Evolutionary conservation across 352 stramenopile species (phyloP), one percentile per base, ranked within the genome.

Genomic region (Globisporangium viniferum): DNA sequence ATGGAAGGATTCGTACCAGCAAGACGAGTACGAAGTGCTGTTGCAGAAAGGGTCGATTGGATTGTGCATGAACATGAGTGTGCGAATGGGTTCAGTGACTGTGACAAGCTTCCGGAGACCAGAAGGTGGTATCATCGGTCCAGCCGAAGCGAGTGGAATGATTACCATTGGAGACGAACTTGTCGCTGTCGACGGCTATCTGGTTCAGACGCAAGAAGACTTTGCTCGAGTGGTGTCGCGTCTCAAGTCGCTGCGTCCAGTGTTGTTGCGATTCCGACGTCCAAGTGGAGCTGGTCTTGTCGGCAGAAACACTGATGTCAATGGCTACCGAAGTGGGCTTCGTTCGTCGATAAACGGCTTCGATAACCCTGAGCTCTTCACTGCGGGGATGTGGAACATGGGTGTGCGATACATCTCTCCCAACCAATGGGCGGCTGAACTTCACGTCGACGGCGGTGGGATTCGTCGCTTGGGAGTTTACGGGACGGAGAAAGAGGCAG

Each of bases 31-130:
- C 62, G 89, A 96, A 69, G 87, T 96, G 39, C 58, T 93, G 69
- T 78, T 96, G 63, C 85, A 94, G 73, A 96, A 96, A 67, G 89
- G 89, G 59, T 91, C 81, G 12, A 91, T 94, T 53, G 89, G 89
- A 2, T 75, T 96, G 35, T 96, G 89, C 69, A 96, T 96, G 89
- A 96, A 96, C 72, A 96, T 96, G 89, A 94, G 87, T 65, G 85
- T 96, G 64, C 83, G 88, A 14, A 72, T 86, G 64, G 86, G 87
- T 10, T 92, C 84, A 8, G 86, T 96, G 49, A 88, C 80, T 0
- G 87, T 96, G 31, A 93, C 88, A 31, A 92, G 88, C 49, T 96
- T 96, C 64, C 84, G 88, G 5, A 86, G 88, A 4, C 88, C 88
- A 3, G 82, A 91, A n/a, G 70, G 77, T 14, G 75, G 75, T 24